Evolutionary conservation across 805 yeast species (phyloP).

Genomic region (Monosporozyma unispora): DNA sequence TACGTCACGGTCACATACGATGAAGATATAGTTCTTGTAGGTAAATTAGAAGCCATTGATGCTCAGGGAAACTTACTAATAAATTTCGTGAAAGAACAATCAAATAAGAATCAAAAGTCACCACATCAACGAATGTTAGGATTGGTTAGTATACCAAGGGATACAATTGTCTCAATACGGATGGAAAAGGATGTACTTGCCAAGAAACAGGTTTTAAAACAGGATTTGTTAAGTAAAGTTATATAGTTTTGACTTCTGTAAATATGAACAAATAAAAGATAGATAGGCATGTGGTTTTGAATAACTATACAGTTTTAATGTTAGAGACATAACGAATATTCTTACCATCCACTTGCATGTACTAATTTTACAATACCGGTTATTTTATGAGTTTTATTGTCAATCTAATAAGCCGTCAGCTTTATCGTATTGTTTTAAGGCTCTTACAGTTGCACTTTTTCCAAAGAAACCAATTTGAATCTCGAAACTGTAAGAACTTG

Average conservation of each 20-base stretch:
- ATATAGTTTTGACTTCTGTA: not conserved
- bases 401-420: not conserved
- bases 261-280: not conserved
- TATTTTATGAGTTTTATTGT: not conserved
- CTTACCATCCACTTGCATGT: too few relatives aligned
- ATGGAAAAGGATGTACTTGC: constrained; percentile 21
- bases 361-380: too few relatives aligned
- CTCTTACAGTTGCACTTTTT: not conserved
- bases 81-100: constrained; percentile 32
- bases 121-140: constrained; percentile 36
- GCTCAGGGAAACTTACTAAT: constrained; percentile 36
- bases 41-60: constrained; percentile 36
- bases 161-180: constrained; percentile 27
- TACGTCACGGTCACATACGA: constrained; percentile 28
- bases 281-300: not conserved
- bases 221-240: not conserved
- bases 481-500: not conserved
- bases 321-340: too few relatives aligned
- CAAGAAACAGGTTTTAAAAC: constrained; percentile 2
- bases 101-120: constrained; percentile 12
- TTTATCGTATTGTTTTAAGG: not conserved
- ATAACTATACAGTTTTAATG: too few relatives aligned
- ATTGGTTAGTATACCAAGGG: constrained; percentile 44
- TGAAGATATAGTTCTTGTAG: constrained; percentile 18
- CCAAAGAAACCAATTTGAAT: not conserved